Base-by-base conservation (phyloP, 208 protist genomes). In the Leishmania tropica region DNA sequence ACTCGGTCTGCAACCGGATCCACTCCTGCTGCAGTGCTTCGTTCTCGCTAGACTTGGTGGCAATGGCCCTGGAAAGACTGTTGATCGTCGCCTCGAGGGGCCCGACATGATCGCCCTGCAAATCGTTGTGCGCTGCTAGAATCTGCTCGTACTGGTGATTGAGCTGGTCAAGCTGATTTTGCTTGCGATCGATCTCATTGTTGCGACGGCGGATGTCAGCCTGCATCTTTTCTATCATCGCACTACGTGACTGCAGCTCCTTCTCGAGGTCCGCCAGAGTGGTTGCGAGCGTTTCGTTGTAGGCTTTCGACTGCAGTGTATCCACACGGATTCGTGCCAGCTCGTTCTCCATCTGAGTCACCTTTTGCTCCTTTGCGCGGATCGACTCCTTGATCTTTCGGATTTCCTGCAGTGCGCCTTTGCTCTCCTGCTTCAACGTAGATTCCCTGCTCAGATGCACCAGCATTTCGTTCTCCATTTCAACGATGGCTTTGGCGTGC, bases 101-200 rank as follows among this genome's bases (percentile, higher is more conserved):
- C 21, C 98, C 98, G 2, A 98, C 87, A 81, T 98, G 95, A 81
- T 99, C 97, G 31, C 92, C 94, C 24, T 80, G 74, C 37, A 71
- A 24, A 48, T 96, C 83, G 24, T 85, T 89, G 53, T 98, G 89
- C 8, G 85, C 80, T 31, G 85, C 86, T 5, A 98, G 80, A 58
- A 98, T 85, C 68, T 95, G 86, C 77, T 98, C 98, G 79, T 98
- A 98, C 76, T 98, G 95, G 58, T 97, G 92, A 89, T 99, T 99
- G 53, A 99, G 94, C 81, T 97, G 89, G 82, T 99, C 98, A 37
- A 99, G 89, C 78, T 98, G 92, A 81, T 96, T 98, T 85, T 99
- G 98, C 89, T 99, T 99, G 70, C 95, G 90, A 82, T 99, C 97
- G 75, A 99, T 98, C 76, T 99, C 98, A 78, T 99, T 97, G 87